Conservation (phyloP, 352 stramenopile species). For the Plasmopara muralis region DNA sequence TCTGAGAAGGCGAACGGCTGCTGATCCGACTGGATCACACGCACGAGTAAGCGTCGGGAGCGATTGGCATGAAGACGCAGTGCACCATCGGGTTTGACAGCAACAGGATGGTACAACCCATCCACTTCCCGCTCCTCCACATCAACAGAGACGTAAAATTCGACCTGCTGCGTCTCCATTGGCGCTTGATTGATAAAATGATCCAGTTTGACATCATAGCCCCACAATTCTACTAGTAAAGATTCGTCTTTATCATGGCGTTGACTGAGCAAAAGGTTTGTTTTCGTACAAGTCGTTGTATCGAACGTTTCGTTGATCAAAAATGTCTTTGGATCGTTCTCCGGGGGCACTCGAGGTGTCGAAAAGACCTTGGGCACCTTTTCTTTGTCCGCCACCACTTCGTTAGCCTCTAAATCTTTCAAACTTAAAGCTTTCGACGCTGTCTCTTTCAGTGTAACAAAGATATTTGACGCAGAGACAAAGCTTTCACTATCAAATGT, state of each 20-base stretch:
- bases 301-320: constrained; percentile 23
- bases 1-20: constrained; percentile 38
- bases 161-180: constrained; percentile 20
- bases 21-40: constrained; percentile 63
- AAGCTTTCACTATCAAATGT: constrained; percentile 16
- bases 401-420: constrained; percentile 8
- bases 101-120: constrained; percentile 56
- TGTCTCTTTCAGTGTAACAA: constrained; percentile 28
- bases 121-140: constrained; percentile 62
- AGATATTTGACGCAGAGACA: constrained; percentile 17
- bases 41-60: constrained; percentile 45
- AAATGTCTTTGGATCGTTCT: constrained; percentile 10
- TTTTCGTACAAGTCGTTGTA: constrained; percentile 12
- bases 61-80: constrained; percentile 59
- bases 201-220: constrained; percentile 31
- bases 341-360: constrained; percentile 16
- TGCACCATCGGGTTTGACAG: constrained; percentile 60
- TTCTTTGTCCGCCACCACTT: constrained; percentile 3
- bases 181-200: not conserved
- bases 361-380: constrained; percentile 19
- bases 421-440: constrained; percentile 7
- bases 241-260: constrained; percentile 25
- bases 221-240: constrained; percentile 47
- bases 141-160: constrained; percentile 70
- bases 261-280: constrained; percentile 13